Base-by-base conservation (phyloP, 2,329 filamentous ascomycete genomes). In the Diaporthe humulicola region DNA sequence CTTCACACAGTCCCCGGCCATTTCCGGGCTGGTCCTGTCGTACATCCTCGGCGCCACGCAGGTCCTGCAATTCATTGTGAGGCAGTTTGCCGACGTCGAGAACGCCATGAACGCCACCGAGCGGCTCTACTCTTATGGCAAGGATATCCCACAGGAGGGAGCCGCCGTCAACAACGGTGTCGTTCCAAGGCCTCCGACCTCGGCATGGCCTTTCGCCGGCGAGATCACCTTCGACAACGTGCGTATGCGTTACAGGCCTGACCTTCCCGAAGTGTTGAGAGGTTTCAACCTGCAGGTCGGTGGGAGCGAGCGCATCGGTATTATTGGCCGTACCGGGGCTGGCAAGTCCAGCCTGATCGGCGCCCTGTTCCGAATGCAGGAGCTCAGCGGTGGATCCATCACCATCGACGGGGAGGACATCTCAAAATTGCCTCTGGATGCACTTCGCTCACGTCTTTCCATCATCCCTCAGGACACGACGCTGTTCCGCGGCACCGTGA, bases 381-480 rank as follows among this genome's bases (percentile, higher is more conserved):
- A 93, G 81, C 86, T 93, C 28, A 91, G 89, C 0, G 87, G 87
- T 1, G 92, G 92, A 3, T 87, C 86, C 75, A 93, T 93, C 79
- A 88, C 86, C 58, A 91, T 93, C 66, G 92, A 93, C 79, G 92
- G 91, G 0, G 80, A 93, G 19, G 89, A 93, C 81, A 96, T 96
- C 77, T 89, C 91, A 66, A 94, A 89, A 3, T 88, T 96, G 58
- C 94, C 94, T 9, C 90, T 96, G 1, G 90, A 93, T 70, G 93
- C 96, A 80, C 85, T 97, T 22, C 91, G 94, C 3, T 94, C 93
- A 14, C 90, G 94, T 48, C 88, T 97, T 4, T 92, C 93, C 77
- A 96, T 96, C 81, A 96, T 97, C 78, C 94, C 94, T 0, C 94
- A 97, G 81, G 94, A 97, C 78, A 94, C 94, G 0, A 96, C 94